Base-by-base conservation (phyloP, 139 green algal genomes). In the Volvox africanus region DNA sequence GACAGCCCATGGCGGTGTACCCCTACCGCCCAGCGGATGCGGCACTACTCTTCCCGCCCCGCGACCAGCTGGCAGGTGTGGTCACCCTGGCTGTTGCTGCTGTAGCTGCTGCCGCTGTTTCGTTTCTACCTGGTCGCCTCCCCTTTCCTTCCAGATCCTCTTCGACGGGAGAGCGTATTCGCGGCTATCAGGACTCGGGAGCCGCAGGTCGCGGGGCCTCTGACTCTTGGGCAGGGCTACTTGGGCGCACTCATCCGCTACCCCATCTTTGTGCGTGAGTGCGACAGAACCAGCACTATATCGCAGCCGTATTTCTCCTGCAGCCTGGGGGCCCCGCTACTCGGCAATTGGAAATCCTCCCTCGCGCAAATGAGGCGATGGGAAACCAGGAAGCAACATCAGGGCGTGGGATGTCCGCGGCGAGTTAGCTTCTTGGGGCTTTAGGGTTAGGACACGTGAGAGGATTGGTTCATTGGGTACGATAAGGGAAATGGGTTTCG, bases 21-120 rank as follows among this genome's bases (percentile, higher is more conserved):
- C 92, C 92, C 11, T 80, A 88, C 18, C 88, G 92, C 0, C 78
- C 89, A 26, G 67, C 89, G 30, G 89, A 92, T 24, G 61, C 81
- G 32, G 37, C 28, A 0, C 62, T 92, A 77, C 28, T 92, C 32
- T 21, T 32, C n/a, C 75, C 86, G 33, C 65, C 86, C 0, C 79
- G 65, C 0, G 88, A 92, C 78, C 86, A 83, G 73, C 22, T 90
- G 22, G 44, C n/a, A 67, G 86, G 86, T 90, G 55, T 18, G 76
- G 21, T 73, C 65, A 16, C 65, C 24, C 65, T 26, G 9, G 65
- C 65, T 28, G 65, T 28, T 73, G 65, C 11, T 30, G 65, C 11
- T 28, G 65, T 12, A 9, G 65, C 65, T 28, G 65, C 65, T 73
- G 65, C 65, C 11, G 65, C 24, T 12, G 65, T 2, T 73, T 6